Percentiles rank a stretch among this genome's conserved stretches.
Conservation (phyloP, 306 rosid species). For the Benincasa hispida region DNA sequence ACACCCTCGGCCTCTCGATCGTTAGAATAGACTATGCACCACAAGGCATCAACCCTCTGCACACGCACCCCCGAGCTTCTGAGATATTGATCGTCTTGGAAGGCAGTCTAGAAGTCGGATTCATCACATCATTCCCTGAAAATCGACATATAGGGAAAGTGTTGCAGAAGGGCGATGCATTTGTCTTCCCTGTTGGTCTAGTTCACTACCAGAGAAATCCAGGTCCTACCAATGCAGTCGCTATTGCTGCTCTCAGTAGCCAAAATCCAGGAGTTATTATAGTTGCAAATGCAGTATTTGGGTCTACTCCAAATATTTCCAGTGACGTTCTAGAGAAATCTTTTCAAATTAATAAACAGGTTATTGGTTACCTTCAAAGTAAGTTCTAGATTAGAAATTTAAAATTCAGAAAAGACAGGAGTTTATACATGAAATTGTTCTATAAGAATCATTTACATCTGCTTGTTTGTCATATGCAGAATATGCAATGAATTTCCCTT, state of each 20-base stretch:
- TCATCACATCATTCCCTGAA: slow-evolving; percentile 23
- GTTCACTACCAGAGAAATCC: slow-evolving; percentile 31
- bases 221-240: slow-evolving; percentile 23
- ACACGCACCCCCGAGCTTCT: slow-evolving; percentile 37
- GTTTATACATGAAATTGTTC: background rate
- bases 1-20: slow-evolving; percentile 29
- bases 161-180: slow-evolving; percentile 29
- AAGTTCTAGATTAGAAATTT: slow-evolving; percentile 14
- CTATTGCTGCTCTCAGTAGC: slow-evolving; percentile 28
- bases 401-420: background rate
- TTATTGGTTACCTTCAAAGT: slow-evolving; percentile 8
- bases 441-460: background rate
- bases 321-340: slow-evolving; percentile 21
- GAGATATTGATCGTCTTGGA: slow-evolving; percentile 23
- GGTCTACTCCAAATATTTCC: slow-evolving; percentile 15
- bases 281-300: slow-evolving; percentile 23
- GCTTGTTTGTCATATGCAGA: background rate
- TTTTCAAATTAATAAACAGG: slow-evolving; percentile 19
- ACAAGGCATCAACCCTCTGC: slow-evolving; percentile 32
- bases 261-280: slow-evolving; percentile 30
- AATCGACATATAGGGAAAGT: slow-evolving; percentile 24
- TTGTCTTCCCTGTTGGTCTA: slow-evolving; percentile 28
- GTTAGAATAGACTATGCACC: slow-evolving; percentile 28
- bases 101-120: slow-evolving; percentile 31
- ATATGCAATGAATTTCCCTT: background rate